Evolutionary conservation across 75 land plant genomes (phyloP).

Genomic region (Cunninghamia lanceolata): DNA sequence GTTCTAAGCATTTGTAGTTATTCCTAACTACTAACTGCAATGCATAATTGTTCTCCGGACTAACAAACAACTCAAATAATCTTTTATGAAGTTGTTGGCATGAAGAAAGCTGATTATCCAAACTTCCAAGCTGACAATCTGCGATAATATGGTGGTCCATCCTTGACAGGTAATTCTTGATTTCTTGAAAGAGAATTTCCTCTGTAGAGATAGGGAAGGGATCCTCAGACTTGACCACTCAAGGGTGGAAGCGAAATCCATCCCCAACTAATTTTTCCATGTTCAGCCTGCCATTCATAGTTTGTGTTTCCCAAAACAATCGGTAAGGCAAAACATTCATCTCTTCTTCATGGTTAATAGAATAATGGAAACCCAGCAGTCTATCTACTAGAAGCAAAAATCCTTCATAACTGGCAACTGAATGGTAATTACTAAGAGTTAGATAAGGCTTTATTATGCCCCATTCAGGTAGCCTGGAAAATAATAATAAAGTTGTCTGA

Average conservation of each 20-base stretch:
- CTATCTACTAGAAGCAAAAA: background rate
- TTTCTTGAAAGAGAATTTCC: background rate
- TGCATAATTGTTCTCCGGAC: background rate
- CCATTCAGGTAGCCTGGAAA: too few relatives aligned
- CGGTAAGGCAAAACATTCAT: too few relatives aligned
- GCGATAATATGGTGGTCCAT: background rate
- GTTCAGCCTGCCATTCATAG: too few relatives aligned
- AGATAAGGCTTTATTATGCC: too few relatives aligned
- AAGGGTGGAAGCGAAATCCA: background rate
- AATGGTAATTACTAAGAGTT: background rate
- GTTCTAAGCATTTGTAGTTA: background rate
- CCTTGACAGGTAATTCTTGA: background rate
- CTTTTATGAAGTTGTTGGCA: background rate
- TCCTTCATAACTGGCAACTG: background rate
- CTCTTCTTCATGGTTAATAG: background rate
- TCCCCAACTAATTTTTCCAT: too few relatives aligned
- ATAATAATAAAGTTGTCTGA: too few relatives aligned
- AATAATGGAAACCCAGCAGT: background rate
- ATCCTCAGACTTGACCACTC: background rate
- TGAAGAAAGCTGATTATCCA: background rate
- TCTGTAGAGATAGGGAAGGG: background rate
- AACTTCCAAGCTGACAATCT: background rate
- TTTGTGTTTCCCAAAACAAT: too few relatives aligned
- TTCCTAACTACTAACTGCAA: background rate
- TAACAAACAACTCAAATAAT: background rate